Conservation (phyloP, 345 rosid species). For the thale cress (Arabidopsis thaliana) region DNA sequence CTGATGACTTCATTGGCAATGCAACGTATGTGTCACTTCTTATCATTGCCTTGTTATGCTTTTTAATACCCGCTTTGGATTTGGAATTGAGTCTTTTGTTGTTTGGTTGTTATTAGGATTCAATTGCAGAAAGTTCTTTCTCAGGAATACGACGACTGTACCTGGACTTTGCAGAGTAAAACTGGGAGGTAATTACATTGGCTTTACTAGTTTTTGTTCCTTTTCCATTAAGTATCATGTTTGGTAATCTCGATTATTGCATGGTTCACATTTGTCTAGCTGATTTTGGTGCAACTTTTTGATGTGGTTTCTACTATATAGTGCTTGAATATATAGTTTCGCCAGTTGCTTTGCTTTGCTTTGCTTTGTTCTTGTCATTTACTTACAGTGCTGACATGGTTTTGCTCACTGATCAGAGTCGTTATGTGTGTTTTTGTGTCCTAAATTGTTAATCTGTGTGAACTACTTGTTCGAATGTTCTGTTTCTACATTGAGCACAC, state of each 20-base stretch:
- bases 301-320: background rate
- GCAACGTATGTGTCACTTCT: conserved; percentile 65
- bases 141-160: conserved; percentile 73
- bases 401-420: background rate
- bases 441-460: background rate
- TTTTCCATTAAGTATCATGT: conserved; percentile 22
- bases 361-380: background rate
- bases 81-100: conserved; percentile 21
- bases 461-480: background rate
- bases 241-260: background rate
- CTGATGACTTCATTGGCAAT: conserved; percentile 81
- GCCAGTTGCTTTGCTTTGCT: background rate
- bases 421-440: background rate
- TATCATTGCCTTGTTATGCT: background rate
- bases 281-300: conserved; percentile 6
- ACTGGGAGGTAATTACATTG: conserved; percentile 66
- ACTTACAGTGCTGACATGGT: background rate
- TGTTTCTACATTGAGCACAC: conserved; percentile 12
- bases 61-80: background rate
- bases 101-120: conserved; percentile 53
- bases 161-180: conserved; percentile 82
- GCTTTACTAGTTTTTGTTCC: conserved; percentile 4
- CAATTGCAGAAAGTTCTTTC: conserved; percentile 78
- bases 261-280: background rate
- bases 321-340: background rate